Base-by-base conservation (phyloP, 164 flowering plant genomes). In the Kingdonia uniflora region DNA sequence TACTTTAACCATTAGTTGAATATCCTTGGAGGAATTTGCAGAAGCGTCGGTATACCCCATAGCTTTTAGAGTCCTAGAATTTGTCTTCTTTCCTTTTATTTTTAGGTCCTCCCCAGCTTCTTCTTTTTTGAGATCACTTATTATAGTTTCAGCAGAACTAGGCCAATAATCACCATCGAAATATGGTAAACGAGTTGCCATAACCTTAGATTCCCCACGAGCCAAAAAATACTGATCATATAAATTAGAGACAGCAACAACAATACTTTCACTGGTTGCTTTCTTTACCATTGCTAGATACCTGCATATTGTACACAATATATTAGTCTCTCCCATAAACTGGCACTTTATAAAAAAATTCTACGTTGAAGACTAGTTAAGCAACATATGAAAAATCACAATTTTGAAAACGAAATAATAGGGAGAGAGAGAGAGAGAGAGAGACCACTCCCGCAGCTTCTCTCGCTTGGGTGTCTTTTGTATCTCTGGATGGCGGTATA, bases 81-180 rank as follows among this genome's bases (percentile, higher is more conserved):
- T 16, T 44, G 2, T 4, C 44, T 14, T 14, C 44, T 41, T 41
- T 41, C n/a, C n/a, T 29, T 29, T 29, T 8, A 8, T 29, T 29
- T 29, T 29, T 29, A 29, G 35, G 6, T 29, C 35, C 8, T 19
- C 48, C 3, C 48, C 48, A 44, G 19, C 4, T 2, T 44, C 48
- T 44, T 17, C 48, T 44, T 16, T 10, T 19, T 44, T n/a, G 7
- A 44, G 20, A 2, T 17, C 20, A 17, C 12, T 2, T 44, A 44
- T 44, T 44, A 8, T 44, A 10, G 2, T 21, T 5, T 44, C 48
- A 6, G 48, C 48, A 16, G 20, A 12, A 44, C 11, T 5, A 16
- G 48, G 48, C 48, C 48, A 44, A 17, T 44, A 44, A 11, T 44
- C 48, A 19, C 21, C 48, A 44, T 44, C 19, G 19, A 44, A 44